Percentiles rank a stretch among this genome's conserved stretches.
phyloP scores from a whole-genome alignment of 805 yeast genomes.

The Hanseniaspora nectarophila region DNA sequence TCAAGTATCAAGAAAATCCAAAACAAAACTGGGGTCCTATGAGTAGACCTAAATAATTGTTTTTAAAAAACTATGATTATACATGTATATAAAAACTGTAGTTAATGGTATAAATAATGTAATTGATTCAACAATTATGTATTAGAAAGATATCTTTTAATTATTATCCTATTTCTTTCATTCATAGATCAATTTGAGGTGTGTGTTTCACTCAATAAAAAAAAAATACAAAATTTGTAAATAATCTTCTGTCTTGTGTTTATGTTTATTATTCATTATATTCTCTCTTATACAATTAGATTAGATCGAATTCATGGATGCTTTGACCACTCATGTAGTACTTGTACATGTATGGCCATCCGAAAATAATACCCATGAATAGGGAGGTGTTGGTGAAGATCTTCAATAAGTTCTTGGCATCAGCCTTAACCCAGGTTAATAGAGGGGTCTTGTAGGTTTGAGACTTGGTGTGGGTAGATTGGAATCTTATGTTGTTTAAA shows the following conservation, averaged over 20 bases:
- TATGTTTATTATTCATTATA: too few relatives aligned
- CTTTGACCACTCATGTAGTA: slow-evolving; percentile 11
- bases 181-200: too few relatives aligned
- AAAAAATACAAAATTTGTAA: too few relatives aligned
- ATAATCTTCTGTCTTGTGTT: too few relatives aligned
- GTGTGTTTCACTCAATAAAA: too few relatives aligned
- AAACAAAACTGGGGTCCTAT: slow-evolving; percentile 96
- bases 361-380: slow-evolving; percentile 18
- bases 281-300: not conserved
- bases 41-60: slow-evolving; percentile 58
- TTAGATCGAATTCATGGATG: slow-evolving; percentile 6
- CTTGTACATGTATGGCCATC: slow-evolving; percentile 24
- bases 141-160: too few relatives aligned
- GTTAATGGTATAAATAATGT: too few relatives aligned
- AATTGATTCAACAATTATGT: too few relatives aligned
- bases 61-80: too few relatives aligned
- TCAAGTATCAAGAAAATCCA: slow-evolving; percentile 85
- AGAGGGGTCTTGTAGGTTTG: slow-evolving; percentile 19
- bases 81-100: too few relatives aligned
- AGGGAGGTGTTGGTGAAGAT: slow-evolving; percentile 19
- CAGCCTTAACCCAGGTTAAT: slow-evolving; percentile 20
- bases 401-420: slow-evolving; percentile 22
- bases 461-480: slow-evolving; percentile 15
- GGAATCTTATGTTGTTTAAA: slow-evolving; percentile 3
- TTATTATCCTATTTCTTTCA: too few relatives aligned